A percentile compares a stretch with the other conserved stretches of the same genome.
phyloP scores from a whole-genome alignment of 441 rosid genomes.

The Populus hybrid region DNA sequence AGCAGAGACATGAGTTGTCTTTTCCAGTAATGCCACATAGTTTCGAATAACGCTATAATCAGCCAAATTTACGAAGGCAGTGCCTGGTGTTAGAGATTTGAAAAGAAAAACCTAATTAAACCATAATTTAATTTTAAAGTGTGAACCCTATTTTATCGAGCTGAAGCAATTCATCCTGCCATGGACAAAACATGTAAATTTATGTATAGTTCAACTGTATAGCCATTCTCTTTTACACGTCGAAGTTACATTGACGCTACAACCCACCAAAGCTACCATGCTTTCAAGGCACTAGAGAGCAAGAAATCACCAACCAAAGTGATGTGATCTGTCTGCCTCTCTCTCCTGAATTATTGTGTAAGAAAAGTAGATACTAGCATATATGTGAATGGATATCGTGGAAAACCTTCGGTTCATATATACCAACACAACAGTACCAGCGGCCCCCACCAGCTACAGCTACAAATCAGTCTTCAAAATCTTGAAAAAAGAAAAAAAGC shows the following conservation, averaged over 20 bases:
- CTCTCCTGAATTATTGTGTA: slow-evolving; percentile 22
- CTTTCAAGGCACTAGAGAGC: slow-evolving; percentile 31
- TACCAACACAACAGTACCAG: slow-evolving; percentile 2
- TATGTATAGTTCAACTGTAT: neutral
- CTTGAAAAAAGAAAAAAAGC: neutral
- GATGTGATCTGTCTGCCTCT: slow-evolving; percentile 13
- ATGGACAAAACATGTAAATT: neutral
- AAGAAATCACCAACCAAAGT: slow-evolving; percentile 24
- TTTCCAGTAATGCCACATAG: neutral
- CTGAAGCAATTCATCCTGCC: neutral
- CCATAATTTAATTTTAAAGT: neutral
- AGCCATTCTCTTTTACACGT: neutral
- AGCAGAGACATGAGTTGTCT: too few relatives aligned
- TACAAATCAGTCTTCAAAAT: slow-evolving; percentile 14
- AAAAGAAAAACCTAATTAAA: too few relatives aligned
- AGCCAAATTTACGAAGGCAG: too few relatives aligned
- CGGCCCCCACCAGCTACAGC: slow-evolving; percentile 13
- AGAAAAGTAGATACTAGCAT: neutral
- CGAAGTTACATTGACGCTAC: neutral
- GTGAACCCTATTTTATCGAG: neutral
- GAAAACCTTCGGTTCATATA: neutral
- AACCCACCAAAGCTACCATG: slow-evolving; percentile 23
- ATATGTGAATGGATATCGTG: neutral
- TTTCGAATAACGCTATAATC: neutral
- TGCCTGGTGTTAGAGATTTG: too few relatives aligned